Evolutionary conservation across 495 filamentous ascomycete genomes (phyloP).

Genomic region (Penicillium paxilli): DNA sequence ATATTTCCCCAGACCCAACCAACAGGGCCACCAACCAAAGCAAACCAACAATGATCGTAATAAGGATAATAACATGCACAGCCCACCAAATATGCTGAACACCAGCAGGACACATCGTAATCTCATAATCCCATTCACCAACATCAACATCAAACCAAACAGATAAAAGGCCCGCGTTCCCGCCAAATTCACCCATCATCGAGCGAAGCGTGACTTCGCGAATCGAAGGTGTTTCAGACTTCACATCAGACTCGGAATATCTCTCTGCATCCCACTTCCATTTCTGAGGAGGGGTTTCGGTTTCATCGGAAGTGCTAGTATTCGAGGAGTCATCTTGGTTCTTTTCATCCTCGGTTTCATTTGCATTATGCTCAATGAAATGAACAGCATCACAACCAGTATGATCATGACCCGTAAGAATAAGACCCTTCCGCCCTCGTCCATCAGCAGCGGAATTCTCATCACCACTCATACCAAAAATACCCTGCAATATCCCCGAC

Average conservation of each 20-base stretch:
- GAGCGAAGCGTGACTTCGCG: constrained; percentile 92
- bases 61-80: constrained; percentile 70
- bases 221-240: constrained; percentile 42
- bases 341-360: constrained; percentile 11
- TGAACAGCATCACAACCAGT: constrained; percentile 89
- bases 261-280: constrained; percentile 39
- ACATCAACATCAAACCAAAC: constrained; percentile 77
- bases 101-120: constrained; percentile 72
- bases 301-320: constrained; percentile 13
- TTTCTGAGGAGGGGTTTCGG: constrained; percentile 5
- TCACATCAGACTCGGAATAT: constrained; percentile 12
- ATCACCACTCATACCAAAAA: constrained; percentile 74
- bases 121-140: constrained; percentile 78
- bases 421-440: constrained; percentile 65
- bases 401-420: constrained; percentile 93
- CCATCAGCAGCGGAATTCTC: constrained; percentile 50
- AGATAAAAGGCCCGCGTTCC: constrained; percentile 83
- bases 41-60: constrained; percentile 39
- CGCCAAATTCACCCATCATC: constrained; percentile 95
- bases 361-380: constrained; percentile 56
- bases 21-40: constrained; percentile 7
- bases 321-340: constrained; percentile 23
- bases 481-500: constrained; percentile 68
- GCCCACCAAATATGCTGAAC: constrained; percentile 94
- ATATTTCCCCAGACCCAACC: background rate